Evolutionary conservation across 2,329 filamentous ascomycete species (phyloP).

Genomic region (Talaromyces atroroseus): DNA sequence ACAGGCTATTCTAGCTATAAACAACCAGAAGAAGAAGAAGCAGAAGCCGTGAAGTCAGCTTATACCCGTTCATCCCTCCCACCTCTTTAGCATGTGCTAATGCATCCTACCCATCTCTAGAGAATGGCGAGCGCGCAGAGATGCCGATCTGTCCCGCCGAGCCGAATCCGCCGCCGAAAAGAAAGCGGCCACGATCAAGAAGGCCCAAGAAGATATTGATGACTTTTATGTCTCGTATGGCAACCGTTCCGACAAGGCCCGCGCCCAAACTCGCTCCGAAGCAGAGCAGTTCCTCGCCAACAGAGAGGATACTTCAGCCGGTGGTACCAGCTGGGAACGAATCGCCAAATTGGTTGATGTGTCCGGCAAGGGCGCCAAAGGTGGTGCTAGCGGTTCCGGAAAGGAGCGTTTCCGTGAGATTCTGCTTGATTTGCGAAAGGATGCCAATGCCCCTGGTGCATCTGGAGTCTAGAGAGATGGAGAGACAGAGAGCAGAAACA

Average conservation of each 20-base stretch:
- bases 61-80: neutral
- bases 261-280: conserved; percentile 81
- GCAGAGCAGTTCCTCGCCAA: conserved; percentile 86
- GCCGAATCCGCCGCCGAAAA: conserved; percentile 76
- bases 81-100: neutral
- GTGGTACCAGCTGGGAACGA: conserved; percentile 96
- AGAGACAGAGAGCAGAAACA: too few species aligned
- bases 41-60: conserved; percentile 68
- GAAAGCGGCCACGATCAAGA: conserved; percentile 78
- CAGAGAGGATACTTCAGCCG: conserved; percentile 87
- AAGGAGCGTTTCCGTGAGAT: conserved; percentile 96
- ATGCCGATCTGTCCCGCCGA: conserved; percentile 75
- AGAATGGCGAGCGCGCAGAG: conserved; percentile 86
- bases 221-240: conserved; percentile 99
- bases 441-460: conserved; percentile 72
- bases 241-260: conserved; percentile 90
- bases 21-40: conserved; percentile 71
- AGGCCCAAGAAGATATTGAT: conserved; percentile 90
- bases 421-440: conserved; percentile 80
- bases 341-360: conserved; percentile 97
- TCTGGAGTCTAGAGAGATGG: conserved; percentile 39
- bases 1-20: conserved; percentile 50
- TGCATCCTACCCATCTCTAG: conserved; percentile 28
- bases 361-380: conserved; percentile 83
- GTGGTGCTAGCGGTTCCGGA: conserved; percentile 81